Percentiles rank a stretch among this genome's conserved stretches.
Evolutionary conservation across 2,329 filamentous ascomycete species (phyloP).

Genomic region (Myriosclerotinia curreyana): DNA sequence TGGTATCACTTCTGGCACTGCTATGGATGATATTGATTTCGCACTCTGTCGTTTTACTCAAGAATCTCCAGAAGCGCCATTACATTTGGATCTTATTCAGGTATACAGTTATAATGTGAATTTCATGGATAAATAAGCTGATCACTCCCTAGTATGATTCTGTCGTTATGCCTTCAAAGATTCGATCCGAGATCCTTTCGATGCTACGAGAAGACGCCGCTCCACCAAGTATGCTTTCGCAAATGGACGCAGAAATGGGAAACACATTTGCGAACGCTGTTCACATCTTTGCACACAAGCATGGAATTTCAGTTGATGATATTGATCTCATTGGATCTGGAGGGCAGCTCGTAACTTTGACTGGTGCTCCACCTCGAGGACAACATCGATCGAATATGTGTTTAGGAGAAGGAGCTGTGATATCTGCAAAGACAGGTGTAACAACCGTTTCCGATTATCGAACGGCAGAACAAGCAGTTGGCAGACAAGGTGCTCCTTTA

Average conservation of each 20-base stretch:
- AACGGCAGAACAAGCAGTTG: conserved; percentile 40
- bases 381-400: conserved; percentile 39
- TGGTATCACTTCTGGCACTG: conserved; percentile 37
- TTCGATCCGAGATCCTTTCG: conserved; percentile 37
- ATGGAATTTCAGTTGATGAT: conserved; percentile 36
- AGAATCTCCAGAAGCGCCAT: conserved; percentile 35
- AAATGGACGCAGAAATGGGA: conserved; percentile 39
- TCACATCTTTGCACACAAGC: conserved; percentile 37
- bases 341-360: conserved; percentile 37
- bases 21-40: conserved; percentile 40
- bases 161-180: conserved; percentile 39
- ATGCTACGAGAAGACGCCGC: conserved; percentile 39
- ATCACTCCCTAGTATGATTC: conserved; percentile 36
- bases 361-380: conserved; percentile 35
- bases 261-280: conserved; percentile 39
- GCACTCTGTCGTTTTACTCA: conserved; percentile 39
- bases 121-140: not conserved
- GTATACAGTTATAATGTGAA: conserved; percentile 24
- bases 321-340: conserved; percentile 39
- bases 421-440: conserved; percentile 39
- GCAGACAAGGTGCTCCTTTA: conserved; percentile 38
- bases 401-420: conserved; percentile 38
- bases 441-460: conserved; percentile 40
- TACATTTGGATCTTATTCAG: conserved; percentile 37
- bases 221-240: conserved; percentile 39